These are phyloP conservation scores for Linum tenue DNA, from an alignment of 345 rosid genomes.

Conservation along the genomic window DNA sequence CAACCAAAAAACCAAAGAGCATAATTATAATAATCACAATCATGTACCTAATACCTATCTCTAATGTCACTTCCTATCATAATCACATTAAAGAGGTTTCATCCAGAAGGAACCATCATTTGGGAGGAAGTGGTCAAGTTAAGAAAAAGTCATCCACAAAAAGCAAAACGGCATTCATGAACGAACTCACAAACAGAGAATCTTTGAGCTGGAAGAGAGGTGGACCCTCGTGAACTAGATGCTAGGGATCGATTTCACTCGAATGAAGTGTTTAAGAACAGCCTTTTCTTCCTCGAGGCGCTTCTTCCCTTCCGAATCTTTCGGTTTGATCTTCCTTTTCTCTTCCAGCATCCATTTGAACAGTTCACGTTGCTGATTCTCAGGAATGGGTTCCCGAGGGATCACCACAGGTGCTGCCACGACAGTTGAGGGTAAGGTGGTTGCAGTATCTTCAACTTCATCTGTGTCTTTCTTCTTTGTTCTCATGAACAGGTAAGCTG, in stretches of 20 bases:
- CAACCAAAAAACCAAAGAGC: too few species aligned
- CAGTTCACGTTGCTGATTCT: slow-evolving; percentile 63
- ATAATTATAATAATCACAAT: too few species aligned
- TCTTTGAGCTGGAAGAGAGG: slow-evolving; percentile 7
- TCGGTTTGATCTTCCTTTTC: slow-evolving; percentile 73
- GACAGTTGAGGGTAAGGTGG: slow-evolving; percentile 18
- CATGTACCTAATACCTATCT: too few species aligned
- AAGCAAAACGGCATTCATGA: background rate
- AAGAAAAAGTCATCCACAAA: background rate
- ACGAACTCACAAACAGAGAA: too few species aligned
- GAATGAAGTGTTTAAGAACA: slow-evolving; percentile 60
- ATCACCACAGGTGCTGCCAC: slow-evolving; percentile 26
- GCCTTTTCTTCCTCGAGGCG: slow-evolving; percentile 76
- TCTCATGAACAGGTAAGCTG: slow-evolving; percentile 25
- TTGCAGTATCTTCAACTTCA: slow-evolving; percentile 29
- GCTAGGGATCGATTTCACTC: slow-evolving; percentile 56
- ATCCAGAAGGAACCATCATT: background rate
- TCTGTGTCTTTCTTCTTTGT: slow-evolving; percentile 43
- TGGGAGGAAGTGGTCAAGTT: slow-evolving; percentile 1
- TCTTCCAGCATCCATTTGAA: slow-evolving; percentile 89
- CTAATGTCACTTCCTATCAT: too few species aligned
- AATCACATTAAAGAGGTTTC: background rate
- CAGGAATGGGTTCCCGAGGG: slow-evolving; percentile 49
- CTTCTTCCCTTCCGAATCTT: slow-evolving; percentile 63
- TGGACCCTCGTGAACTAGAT: slow-evolving; percentile 21